Evolutionary conservation across 2,329 filamentous ascomycete genomes (phyloP).

Genomic region (Cryphonectria naterciae): DNA sequence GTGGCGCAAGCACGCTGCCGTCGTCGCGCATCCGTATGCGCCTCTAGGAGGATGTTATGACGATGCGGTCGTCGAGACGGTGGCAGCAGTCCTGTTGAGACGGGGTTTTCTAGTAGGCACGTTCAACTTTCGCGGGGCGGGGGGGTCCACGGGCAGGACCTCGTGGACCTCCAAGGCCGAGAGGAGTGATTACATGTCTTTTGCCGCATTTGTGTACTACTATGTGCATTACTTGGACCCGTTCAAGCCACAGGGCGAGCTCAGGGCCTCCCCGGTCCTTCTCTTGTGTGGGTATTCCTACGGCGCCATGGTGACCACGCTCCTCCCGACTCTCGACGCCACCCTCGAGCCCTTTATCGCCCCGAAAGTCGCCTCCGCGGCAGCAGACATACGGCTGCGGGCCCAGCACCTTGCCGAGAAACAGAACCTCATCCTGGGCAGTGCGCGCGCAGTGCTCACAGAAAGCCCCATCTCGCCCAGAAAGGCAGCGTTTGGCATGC

Average conservation of each 20-base stretch:
- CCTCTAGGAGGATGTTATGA: conserved; percentile 85
- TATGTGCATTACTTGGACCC: conserved; percentile 68
- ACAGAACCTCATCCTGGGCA: conserved; percentile 55
- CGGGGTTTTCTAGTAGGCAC: conserved; percentile 78
- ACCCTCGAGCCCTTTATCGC: conserved; percentile 64
- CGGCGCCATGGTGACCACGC: conserved; percentile 78
- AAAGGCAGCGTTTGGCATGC: conserved; percentile 40
- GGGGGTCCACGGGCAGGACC: conserved; percentile 73
- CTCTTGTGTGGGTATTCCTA: conserved; percentile 90
- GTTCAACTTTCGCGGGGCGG: conserved; percentile 92
- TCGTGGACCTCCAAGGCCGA: conserved; percentile 88
- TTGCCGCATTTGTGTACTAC: conserved; percentile 77
- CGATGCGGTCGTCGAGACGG: conserved; percentile 74
- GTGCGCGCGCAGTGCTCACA: conserved; percentile 39
- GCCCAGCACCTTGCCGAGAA: conserved; percentile 70
- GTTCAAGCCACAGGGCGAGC: conserved; percentile 32
- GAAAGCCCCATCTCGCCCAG: conserved; percentile 36
- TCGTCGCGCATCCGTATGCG: conserved; percentile 90
- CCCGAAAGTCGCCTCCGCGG: conserved; percentile 57
- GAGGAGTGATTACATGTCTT: conserved; percentile 78
- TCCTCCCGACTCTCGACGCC: conserved; percentile 65
- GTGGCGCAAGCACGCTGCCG: conserved; percentile 56
- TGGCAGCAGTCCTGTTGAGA: conserved; percentile 67
- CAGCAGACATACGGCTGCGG: conserved; percentile 70
- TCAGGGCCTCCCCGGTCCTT: conserved; percentile 51